Evolutionary conservation across 2,329 filamentous ascomycete species (phyloP).

Genomic region (Phialemoniopsis sp.): DNA sequence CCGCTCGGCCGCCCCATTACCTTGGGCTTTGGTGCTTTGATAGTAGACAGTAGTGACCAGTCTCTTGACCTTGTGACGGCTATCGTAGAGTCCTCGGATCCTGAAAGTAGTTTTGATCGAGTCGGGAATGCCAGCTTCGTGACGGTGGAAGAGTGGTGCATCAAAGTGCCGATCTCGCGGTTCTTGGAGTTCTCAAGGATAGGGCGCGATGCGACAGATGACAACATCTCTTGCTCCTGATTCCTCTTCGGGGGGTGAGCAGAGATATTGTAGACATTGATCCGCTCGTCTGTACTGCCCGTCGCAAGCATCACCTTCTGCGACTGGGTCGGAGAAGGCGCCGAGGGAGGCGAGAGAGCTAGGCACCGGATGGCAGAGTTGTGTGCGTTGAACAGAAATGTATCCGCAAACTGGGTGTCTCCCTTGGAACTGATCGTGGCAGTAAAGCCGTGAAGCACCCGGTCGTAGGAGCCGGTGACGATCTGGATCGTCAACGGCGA

Average conservation of each 20-base stretch:
- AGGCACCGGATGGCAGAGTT: constrained; percentile 85
- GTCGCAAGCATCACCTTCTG: constrained; percentile 88
- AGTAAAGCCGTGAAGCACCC: constrained; percentile 84
- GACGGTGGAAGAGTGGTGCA: constrained; percentile 82
- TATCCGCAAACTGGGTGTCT: constrained; percentile 73
- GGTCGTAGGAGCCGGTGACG: constrained; percentile 89
- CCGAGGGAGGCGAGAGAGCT: constrained; percentile 74
- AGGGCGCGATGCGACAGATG: constrained; percentile 65
- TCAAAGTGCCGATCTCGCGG: constrained; percentile 77
- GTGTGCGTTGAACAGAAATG: constrained; percentile 94
- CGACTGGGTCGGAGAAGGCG: constrained; percentile 52
- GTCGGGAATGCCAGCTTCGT: constrained; percentile 79
- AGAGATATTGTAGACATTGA: constrained; percentile 91
- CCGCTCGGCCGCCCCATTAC: constrained; percentile 76
- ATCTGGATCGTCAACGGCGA: constrained; percentile 70
- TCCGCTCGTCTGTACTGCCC: constrained; percentile 86
- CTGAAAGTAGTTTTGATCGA: constrained; percentile 80
- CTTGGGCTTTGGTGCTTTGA: constrained; percentile 86
- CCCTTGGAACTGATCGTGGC: constrained; percentile 52
- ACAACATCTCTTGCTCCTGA: constrained; percentile 51
- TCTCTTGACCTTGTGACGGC: constrained; percentile 84
- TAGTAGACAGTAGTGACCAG: constrained; percentile 81
- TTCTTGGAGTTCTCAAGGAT: constrained; percentile 84
- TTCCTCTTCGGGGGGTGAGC: constrained; percentile 56
- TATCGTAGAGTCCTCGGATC: constrained; percentile 87